Conservation (phyloP, 305 asterid species). For the Solanum chacoense region DNA sequence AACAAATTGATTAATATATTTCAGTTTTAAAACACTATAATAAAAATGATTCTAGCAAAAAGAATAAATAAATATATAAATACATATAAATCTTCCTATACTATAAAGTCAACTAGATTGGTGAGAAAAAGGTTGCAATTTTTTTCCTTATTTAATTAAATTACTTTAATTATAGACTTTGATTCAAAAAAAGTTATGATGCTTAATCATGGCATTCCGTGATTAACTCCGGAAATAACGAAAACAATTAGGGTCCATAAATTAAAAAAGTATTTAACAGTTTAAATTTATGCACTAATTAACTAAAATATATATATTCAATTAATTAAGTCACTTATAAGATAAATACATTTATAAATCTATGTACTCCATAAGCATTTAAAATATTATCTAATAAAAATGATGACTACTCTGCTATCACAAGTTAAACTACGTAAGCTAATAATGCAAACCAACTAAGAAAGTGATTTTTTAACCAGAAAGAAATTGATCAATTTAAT, state of each 20-base stretch:
- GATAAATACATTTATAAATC: not conserved
- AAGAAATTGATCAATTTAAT: not conserved
- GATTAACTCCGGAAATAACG: constrained; percentile 41
- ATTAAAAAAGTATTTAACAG: not conserved
- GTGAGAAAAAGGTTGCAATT: constrained; percentile 8
- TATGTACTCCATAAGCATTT: not conserved
- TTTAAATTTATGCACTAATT: not conserved
- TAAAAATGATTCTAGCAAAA: not conserved
- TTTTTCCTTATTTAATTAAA: not conserved
- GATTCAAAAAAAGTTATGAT: not conserved
- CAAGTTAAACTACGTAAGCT: not conserved
- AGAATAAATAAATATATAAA: too few species aligned
- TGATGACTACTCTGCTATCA: not conserved
- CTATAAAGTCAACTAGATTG: constrained; percentile 26
- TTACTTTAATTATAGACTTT: not conserved
- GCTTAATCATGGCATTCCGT: constrained; percentile 13
- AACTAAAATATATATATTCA: not conserved
- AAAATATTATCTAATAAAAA: not conserved
- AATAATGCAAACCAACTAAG: not conserved
- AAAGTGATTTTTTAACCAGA: not conserved
- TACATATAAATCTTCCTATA: not conserved
- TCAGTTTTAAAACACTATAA: not conserved
- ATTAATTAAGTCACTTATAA: not conserved
- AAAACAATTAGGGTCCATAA: constrained; percentile 26
- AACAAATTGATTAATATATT: not conserved